Evolutionary conservation across 1,284 basidiomycete genomes (phyloP), one percentile per base, ranked within the genome.

Genomic region (Cryptococcus sp.): DNA sequence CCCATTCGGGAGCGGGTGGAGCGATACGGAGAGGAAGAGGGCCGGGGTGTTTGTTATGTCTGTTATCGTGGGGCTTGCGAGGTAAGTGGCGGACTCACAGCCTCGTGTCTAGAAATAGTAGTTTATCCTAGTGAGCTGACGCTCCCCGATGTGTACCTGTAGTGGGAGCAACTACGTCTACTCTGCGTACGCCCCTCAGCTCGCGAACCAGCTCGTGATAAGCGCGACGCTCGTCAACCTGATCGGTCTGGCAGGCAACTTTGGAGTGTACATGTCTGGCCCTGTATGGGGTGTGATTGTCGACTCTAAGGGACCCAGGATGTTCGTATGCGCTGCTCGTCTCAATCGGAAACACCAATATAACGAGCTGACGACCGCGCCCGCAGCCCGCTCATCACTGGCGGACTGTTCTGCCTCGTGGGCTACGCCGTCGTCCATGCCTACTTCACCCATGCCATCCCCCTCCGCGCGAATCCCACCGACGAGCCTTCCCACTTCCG

Each of bases 161-260:
- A 68, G 59, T 50, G 59, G 59, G 18, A 61, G 59, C 42, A 61
- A 61, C 46, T 61, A 61, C 52, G 67, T 60, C 33, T 69, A 67
- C 57, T 85, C 86, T 24, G 89, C 87, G 2, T 92, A 91, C 70
- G 85, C 86, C 0, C 89, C 89, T 0, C 89, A 91, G 70, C 79
- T 92, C 3, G 87, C 85, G 1, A 75, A 83, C 15, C 82, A 83
- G 39, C 80, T 91, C n/a, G 78, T 81, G 45, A 81, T 91, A 18
- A 82, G 84, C 0, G 87, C 89, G 50, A 91, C 88, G 0, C 82
- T 87, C 58, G 78, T 88, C 45, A 91, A 91, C 65, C 73, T 89
- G 43, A 81, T 91, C 24, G 88, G 84, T 35, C 61, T 68, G 21
- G 68, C 69, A 9, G 76, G 76, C 1, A 78, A 78, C 53, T 54